phyloP scores from a whole-genome alignment of 202 grass and related monocot genomes.

The Carex sylvatica region DNA sequence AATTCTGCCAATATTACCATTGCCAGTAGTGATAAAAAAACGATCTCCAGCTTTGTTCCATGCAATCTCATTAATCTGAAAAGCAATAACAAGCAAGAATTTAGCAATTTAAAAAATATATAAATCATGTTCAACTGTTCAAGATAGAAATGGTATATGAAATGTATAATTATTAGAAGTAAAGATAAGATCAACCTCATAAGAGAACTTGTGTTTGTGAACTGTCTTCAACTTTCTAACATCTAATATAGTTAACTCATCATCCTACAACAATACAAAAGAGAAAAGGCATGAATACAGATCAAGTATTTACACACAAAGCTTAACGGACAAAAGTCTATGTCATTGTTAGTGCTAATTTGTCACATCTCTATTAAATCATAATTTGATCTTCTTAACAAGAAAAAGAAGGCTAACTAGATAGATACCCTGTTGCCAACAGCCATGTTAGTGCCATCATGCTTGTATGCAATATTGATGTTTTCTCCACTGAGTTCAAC shows the following conservation, averaged over 20 bases:
- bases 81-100: constrained; percentile 11
- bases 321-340: neutral
- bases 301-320: constrained; percentile 1
- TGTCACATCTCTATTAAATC: neutral
- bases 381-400: constrained; percentile 10
- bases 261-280: constrained; percentile 59
- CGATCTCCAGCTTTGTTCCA: constrained; percentile 98
- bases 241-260: constrained; percentile 96
- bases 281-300: neutral
- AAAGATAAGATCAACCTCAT: constrained; percentile 54
- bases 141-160: neutral
- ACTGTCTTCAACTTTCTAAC: constrained; percentile 76
- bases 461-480: constrained; percentile 99
- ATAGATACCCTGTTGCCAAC: constrained; percentile 92
- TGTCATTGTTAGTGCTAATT: constrained; percentile 12
- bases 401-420: constrained; percentile 12
- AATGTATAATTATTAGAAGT: neutral
- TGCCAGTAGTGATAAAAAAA: constrained; percentile 96
- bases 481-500: constrained; percentile 99
- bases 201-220: constrained; percentile 72
- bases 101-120: constrained; percentile 15
- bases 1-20: constrained; percentile 41
- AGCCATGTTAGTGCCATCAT: constrained; percentile 88
- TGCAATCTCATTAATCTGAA: constrained; percentile 98
- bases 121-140: neutral